These are phyloP conservation scores for Physcomitrellopsis africana DNA, from an alignment of 225 moss, liverwort and hornwort species.

Conservation along the genomic window DNA sequence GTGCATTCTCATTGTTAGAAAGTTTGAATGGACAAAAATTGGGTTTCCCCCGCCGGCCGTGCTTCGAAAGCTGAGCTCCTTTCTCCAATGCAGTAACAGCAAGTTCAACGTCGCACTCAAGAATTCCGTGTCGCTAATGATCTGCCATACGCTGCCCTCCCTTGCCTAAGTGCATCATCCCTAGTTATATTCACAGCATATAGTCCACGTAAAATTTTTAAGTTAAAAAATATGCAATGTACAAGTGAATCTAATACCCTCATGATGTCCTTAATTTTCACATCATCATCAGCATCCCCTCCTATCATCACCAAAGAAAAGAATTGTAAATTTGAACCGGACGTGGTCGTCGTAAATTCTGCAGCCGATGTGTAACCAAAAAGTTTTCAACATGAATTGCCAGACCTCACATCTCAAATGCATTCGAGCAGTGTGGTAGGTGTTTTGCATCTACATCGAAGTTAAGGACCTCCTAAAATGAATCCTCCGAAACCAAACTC, in stretches of 20 bases:
- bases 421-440: background rate
- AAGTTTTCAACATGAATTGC: background rate
- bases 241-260: constrained; percentile 5
- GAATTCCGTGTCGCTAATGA: constrained; percentile 50
- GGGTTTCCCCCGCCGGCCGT: too few relatives aligned
- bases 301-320: constrained; percentile 35
- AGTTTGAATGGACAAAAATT: too few relatives aligned
- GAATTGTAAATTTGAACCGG: constrained; percentile 25
- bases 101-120: constrained; percentile 64
- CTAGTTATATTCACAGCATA: constrained; percentile 33
- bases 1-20: constrained; percentile 77
- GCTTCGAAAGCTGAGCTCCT: too few relatives aligned
- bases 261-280: constrained; percentile 18
- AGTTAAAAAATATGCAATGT: constrained; percentile 34
- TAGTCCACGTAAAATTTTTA: constrained; percentile 28
- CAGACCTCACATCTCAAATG: constrained; percentile 14
- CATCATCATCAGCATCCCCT: constrained; percentile 26
- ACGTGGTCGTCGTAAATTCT: constrained; percentile 9
- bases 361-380: background rate
- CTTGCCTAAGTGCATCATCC: constrained; percentile 49
- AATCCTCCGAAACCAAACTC: constrained; percentile 18
- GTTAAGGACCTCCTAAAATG: background rate
- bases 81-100: too few relatives aligned
- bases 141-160: constrained; percentile 61
- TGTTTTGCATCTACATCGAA: background rate